Percentiles rank a stretch among this genome's conserved stretches.
phyloP scores from a whole-genome alignment of 2,329 filamentous ascomycete species.

The Apiospora koreana region DNA sequence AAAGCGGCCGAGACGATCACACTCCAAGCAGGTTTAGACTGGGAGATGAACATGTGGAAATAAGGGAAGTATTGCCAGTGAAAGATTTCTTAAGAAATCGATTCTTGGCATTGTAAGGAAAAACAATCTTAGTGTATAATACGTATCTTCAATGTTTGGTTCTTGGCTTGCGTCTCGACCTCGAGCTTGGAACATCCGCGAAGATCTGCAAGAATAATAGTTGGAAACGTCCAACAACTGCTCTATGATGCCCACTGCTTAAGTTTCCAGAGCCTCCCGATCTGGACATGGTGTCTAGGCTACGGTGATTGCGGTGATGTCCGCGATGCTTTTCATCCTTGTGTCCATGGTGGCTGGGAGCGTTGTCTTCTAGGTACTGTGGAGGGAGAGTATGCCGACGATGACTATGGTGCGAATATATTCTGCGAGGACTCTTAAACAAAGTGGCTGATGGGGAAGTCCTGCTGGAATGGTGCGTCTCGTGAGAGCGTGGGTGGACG shows the following conservation, averaged over 20 bases:
- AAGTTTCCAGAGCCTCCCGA: neutral
- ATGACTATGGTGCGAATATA: neutral
- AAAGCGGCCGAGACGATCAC: too few species aligned
- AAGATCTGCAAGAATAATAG: too few species aligned
- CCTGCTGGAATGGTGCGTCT: neutral
- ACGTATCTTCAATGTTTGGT: too few species aligned
- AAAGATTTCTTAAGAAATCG: too few species aligned
- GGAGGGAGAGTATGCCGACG: neutral
- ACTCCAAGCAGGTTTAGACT: too few species aligned
- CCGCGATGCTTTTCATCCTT: neutral
- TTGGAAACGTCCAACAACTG: too few species aligned
- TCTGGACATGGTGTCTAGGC: neutral
- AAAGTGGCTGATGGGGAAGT: neutral
- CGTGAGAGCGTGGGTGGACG: neutral
- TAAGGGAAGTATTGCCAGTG: too few species aligned
- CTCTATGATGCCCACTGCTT: neutral
- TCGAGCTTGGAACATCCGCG: too few species aligned
- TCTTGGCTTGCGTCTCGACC: too few species aligned
- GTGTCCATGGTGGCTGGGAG: neutral
- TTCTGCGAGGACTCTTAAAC: neutral
- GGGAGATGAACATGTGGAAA: too few species aligned
- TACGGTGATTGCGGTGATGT: neutral
- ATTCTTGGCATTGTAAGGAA: too few species aligned
- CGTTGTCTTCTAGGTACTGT: neutral
- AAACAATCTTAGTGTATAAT: too few species aligned